phyloP scores from a whole-genome alignment of 768 basidiomycete species.

The Boletus coccyginus region DNA sequence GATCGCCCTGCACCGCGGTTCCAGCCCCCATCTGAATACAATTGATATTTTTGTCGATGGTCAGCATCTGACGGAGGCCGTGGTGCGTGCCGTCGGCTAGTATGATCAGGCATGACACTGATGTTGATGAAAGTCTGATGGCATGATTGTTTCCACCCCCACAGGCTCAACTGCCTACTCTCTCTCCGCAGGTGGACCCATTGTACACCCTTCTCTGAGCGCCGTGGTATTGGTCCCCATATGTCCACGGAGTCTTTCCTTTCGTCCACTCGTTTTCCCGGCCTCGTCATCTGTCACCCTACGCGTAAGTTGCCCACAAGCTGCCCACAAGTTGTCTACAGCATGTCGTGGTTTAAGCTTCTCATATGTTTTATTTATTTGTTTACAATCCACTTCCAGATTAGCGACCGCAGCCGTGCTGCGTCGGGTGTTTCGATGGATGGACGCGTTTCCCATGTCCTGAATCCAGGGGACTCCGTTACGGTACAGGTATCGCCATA shows the following conservation, averaged over 20 bases:
- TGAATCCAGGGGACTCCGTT: conserved; percentile 84
- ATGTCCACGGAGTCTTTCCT: conserved; percentile 88
- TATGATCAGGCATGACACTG: conserved; percentile 12
- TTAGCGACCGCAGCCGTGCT: conserved; percentile 80
- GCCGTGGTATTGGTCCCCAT: conserved; percentile 94
- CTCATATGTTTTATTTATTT: not conserved
- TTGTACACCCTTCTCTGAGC: conserved; percentile 89
- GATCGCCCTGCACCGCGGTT: conserved; percentile 87
- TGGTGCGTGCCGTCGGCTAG: conserved; percentile 52
- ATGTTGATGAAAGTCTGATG: conserved; percentile 66
- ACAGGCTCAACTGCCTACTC: conserved; percentile 98
- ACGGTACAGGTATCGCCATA: conserved; percentile 81
- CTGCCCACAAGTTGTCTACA: not conserved
- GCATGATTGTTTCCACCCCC: conserved; percentile 91
- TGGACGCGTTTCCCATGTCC: conserved; percentile 78
- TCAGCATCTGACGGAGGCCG: conserved; percentile 93
- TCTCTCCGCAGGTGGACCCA: conserved; percentile 91
- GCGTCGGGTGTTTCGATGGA: conserved; percentile 93
- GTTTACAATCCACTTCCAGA: conserved; percentile 41
- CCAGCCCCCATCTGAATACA: conserved; percentile 87
- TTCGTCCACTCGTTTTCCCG: conserved; percentile 89
- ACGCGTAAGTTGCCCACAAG: conserved; percentile 50
- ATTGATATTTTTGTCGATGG: conserved; percentile 94
- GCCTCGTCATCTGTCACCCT: conserved; percentile 73
- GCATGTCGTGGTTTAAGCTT: not conserved